Base-by-base conservation (phyloP, 2,329 filamentous ascomycete genomes). In the Beauveria rudraprayagi region DNA sequence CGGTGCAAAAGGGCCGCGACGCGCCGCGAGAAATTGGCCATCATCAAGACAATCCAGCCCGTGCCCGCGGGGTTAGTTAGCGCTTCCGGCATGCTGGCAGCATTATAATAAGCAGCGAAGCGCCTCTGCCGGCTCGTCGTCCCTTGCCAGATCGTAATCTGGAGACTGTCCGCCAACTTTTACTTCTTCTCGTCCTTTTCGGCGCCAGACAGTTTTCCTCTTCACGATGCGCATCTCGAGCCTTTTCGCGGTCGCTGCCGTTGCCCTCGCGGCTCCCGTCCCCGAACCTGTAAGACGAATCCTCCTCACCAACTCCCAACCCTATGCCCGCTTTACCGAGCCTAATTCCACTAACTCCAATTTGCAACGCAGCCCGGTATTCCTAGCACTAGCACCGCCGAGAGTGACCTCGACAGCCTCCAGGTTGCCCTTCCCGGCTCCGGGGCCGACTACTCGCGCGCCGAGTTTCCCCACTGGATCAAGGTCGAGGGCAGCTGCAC, bases 401-500 rank as follows among this genome's bases (percentile, higher is more conserved):
- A 80, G 63, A 78, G 77, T 7, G 78, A 83, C 63, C 83, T 92
- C 40, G 76, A 77, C 2, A 74, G 70, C 30, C 76, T 92, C 56
- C 84, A 80, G 0, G 85, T 89, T 19, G 77, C 78, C 4, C 73
- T 81, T 0, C 75, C 81, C 47, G 80, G 80, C 41, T 78, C 83
- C 56, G 78, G 81, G 52, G 76, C 74, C 63, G 77, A 77, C 22
- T 91, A 92, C 74, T 76, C 80, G 61, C 86, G 90, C 57, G 80
- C 83, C 67, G 74, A 86, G 57, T 92, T 92, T 75, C 86, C 85
- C 2, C 84, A 86, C 73, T 92, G 89, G 89, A 82, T 80, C 66
- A 86, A 83, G 34, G 80, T 86, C 67, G 76, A 73, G 16, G 88
- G 87, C 9, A 73, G 75, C 5, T 94, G 90, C 80, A 86, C 91